A percentile compares a stretch with the other conserved stretches of the same genome.
These are phyloP conservation scores for Xerocomus amazonicus DNA, from an alignment of 1,284 basidiomycete species.

Conservation along the genomic window DNA sequence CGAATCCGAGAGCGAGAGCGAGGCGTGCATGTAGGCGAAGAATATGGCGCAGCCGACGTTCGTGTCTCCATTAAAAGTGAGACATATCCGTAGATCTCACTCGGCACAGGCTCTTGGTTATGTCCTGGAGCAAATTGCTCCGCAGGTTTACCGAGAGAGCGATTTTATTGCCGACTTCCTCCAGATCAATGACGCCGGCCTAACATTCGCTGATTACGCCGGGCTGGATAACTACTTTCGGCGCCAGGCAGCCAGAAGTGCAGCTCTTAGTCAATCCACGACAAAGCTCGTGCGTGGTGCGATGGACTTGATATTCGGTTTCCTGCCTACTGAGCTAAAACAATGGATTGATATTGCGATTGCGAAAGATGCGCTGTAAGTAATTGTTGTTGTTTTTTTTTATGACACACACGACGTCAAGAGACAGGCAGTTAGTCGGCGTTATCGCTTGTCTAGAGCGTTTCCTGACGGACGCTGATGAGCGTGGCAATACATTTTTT, in stretches of 20 bases:
- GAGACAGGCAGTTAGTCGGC: constrained; percentile 77
- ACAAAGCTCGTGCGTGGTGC: constrained; percentile 80
- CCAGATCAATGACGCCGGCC: constrained; percentile 82
- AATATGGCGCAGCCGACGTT: constrained; percentile 68
- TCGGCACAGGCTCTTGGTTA: constrained; percentile 68
- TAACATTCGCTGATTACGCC: constrained; percentile 97
- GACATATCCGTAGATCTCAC: constrained; percentile 5
- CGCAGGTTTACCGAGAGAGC: constrained; percentile 78
- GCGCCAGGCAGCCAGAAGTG: constrained; percentile 77
- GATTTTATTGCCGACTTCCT: constrained; percentile 90
- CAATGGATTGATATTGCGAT: constrained; percentile 81
- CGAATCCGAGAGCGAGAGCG: constrained; percentile 61
- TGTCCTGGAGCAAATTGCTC: constrained; percentile 75
- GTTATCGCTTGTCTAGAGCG: constrained; percentile 79
- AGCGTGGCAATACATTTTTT: constrained; percentile 75
- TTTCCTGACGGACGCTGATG: constrained; percentile 76
- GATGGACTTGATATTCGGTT: constrained; percentile 95
- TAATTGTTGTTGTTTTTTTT: constrained; percentile 11
- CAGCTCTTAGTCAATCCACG: constrained; percentile 65
- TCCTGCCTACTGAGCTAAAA: constrained; percentile 81
- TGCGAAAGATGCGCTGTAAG: constrained; percentile 76
- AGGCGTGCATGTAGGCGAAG: constrained; percentile 60
- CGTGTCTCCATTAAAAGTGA: constrained; percentile 13
- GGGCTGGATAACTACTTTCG: constrained; percentile 92
- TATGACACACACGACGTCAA: background rate